phyloP scores from a whole-genome alignment of 2,329 filamentous ascomycete species.

The Cordyceps tenuipes region DNA sequence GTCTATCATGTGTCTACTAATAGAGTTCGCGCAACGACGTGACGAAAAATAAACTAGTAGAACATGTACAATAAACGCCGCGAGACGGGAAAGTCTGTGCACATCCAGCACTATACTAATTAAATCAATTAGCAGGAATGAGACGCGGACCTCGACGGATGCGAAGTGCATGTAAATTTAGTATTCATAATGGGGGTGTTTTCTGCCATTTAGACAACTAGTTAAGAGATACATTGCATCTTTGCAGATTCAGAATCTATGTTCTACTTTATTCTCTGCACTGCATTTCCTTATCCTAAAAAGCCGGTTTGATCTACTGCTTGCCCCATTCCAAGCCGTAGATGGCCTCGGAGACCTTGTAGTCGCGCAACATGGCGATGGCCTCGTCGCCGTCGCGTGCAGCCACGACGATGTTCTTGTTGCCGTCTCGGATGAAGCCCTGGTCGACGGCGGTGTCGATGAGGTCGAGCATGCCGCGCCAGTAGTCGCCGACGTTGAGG shows the following conservation, averaged over 20 bases:
- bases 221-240: not conserved
- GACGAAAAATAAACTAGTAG: slow-evolving; percentile 19
- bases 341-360: slow-evolving; percentile 65
- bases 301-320: slow-evolving; percentile 32
- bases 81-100: slow-evolving; percentile 18
- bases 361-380: slow-evolving; percentile 59
- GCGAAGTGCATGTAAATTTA: not conserved
- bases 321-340: slow-evolving; percentile 77
- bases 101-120: slow-evolving; percentile 7
- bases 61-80: slow-evolving; percentile 30
- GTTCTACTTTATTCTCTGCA: not conserved
- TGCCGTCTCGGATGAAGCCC: slow-evolving; percentile 66
- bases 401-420: slow-evolving; percentile 70
- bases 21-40: slow-evolving; percentile 14
- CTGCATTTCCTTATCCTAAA: not conserved
- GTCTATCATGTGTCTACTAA: too few species aligned
- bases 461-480: slow-evolving; percentile 80
- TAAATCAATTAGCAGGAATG: not conserved
- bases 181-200: not conserved
- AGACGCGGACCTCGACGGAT: not conserved
- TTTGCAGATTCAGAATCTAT: not conserved
- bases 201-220: not conserved
- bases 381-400: slow-evolving; percentile 66
- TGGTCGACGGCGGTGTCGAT: slow-evolving; percentile 64
- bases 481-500: slow-evolving; percentile 85